phyloP scores from a whole-genome alignment of 129 eudicot genomes.

The Centrapalus pauciflorus region DNA sequence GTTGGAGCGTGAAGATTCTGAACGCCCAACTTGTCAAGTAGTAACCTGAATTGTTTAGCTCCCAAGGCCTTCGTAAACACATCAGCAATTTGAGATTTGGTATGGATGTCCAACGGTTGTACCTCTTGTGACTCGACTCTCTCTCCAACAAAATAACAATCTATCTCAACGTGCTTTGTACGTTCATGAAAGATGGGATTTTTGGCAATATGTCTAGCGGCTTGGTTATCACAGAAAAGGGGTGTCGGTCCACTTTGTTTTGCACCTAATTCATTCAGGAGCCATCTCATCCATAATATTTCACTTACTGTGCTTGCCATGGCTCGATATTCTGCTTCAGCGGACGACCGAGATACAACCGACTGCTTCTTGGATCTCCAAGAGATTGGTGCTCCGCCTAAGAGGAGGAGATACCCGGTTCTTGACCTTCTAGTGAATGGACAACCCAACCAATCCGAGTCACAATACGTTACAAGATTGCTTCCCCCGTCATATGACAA shows the following conservation, averaged over 20 bases:
- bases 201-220: background rate
- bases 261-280: background rate
- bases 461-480: background rate
- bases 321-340: constrained; percentile 7
- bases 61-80: background rate
- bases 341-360: background rate
- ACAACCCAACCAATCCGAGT: background rate
- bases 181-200: background rate
- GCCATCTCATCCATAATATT: background rate
- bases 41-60: background rate
- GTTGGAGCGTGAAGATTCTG: background rate
- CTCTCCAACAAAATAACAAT: background rate
- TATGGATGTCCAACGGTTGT: background rate
- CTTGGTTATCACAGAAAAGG: background rate
- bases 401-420: background rate
- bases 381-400: background rate
- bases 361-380: constrained; percentile 15
- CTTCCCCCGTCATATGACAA: too few species aligned
- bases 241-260: background rate
- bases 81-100: background rate
- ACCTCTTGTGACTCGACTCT: background rate
- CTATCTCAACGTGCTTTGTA: background rate
- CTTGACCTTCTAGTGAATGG: background rate
- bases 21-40: background rate
- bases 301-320: background rate